Conservation (phyloP, 139 green algal genomes). For the Closterium sp. region DNA sequence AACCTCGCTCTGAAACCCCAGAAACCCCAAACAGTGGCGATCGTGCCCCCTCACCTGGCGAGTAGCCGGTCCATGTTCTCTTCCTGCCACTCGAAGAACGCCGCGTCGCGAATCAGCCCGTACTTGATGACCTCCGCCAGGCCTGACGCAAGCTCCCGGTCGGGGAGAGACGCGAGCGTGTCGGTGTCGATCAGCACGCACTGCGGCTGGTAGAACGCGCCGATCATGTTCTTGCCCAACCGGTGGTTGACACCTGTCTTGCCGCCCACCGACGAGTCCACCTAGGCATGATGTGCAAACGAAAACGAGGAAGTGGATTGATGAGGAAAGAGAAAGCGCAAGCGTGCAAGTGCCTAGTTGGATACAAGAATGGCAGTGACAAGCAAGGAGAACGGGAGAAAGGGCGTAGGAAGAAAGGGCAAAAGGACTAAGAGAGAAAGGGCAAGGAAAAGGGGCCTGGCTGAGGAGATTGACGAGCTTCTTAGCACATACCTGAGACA, state of each 20-base stretch:
- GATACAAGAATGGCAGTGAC: too few relatives aligned
- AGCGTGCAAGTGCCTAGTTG: background rate
- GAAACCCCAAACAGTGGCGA: background rate
- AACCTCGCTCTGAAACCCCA: background rate
- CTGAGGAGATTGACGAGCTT: background rate
- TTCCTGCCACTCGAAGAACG: conserved; percentile 92
- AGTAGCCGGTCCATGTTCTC: conserved; percentile 85
- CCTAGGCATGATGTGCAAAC: conserved; percentile 57
- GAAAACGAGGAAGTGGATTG: background rate
- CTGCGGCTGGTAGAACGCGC: conserved; percentile 84
- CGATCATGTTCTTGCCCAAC: conserved; percentile 99
- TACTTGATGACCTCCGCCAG: conserved; percentile 99
- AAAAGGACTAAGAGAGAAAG: background rate
- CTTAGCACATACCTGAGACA: conserved; percentile 79
- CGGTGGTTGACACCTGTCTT: conserved; percentile 99
- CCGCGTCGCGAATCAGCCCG: conserved; percentile 89
- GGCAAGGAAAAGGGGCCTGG: background rate
- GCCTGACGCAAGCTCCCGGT: conserved; percentile 85
- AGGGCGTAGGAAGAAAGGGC: background rate
- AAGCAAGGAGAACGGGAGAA: background rate
- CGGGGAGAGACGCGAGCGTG: conserved; percentile 83
- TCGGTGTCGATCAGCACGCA: conserved; percentile 89
- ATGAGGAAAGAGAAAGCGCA: background rate
- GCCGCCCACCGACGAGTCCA: conserved; percentile 96
- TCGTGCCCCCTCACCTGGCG: conserved; percentile 6